These are phyloP conservation scores for Arachnopeziza araneosa DNA, from an alignment of 2,329 filamentous ascomycete genomes.

Conservation along the genomic window DNA sequence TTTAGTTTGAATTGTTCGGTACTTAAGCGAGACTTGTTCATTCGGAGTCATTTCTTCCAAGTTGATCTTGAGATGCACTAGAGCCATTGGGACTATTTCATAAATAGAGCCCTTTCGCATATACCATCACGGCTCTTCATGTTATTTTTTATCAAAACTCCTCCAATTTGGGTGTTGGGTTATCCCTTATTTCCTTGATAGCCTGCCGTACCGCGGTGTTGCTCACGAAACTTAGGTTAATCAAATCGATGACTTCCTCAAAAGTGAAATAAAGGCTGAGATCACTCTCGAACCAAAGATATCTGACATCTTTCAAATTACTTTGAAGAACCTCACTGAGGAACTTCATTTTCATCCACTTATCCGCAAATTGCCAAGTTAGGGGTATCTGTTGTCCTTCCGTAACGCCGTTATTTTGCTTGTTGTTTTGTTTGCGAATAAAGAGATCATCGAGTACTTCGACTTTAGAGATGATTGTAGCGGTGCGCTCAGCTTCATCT, in stretches of 20 bases:
- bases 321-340: constrained; percentile 61
- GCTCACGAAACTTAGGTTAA: constrained; percentile 59
- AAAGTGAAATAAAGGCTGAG: constrained; percentile 57
- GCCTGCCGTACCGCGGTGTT: constrained; percentile 52
- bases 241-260: constrained; percentile 57
- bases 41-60: too few relatives aligned
- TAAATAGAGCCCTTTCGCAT: too few relatives aligned
- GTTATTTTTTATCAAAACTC: not conserved
- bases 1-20: too few relatives aligned
- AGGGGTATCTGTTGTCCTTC: constrained; percentile 35
- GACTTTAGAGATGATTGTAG: constrained; percentile 24
- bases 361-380: constrained; percentile 55
- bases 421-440: constrained; percentile 33
- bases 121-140: too few relatives aligned
- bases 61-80: too few relatives aligned
- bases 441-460: constrained; percentile 42
- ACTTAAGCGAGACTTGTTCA: too few relatives aligned
- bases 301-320: constrained; percentile 58
- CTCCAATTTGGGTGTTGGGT: constrained; percentile 25
- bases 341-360: constrained; percentile 60
- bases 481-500: constrained; percentile 58
- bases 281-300: constrained; percentile 60
- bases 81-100: too few relatives aligned
- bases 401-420: not conserved
- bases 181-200: constrained; percentile 51